Evolutionary conservation across 2,329 filamentous ascomycete genomes (phyloP), one percentile per base, ranked within the genome.

Genomic region (Aureobasidium sp.): DNA sequence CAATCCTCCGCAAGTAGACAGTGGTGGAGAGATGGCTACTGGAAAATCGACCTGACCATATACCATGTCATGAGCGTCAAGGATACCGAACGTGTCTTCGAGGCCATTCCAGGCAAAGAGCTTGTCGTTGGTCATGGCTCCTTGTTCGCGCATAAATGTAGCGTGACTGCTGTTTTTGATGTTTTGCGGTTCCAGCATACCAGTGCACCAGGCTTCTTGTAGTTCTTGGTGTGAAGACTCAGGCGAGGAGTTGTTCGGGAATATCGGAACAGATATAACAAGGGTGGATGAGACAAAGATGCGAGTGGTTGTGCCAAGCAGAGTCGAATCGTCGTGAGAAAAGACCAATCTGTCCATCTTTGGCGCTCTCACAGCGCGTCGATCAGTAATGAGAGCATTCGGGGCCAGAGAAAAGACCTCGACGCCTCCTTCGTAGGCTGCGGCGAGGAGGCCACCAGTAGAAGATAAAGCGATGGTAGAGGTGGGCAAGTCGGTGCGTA

Each of bases 391-490:
- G 22, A 73, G 66, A 8, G 84, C 85, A 61, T 79, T 83, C 2
- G 86, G 78, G 61, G 83, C 83, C 36, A 96, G 75, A 7, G 90
- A 89, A 55, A 89, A 88, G 0, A 96, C 88, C 73, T 96, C 91
- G 63, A 96, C 91, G 9, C 89, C 89, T 51, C 89, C 88, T 71
- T 93, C 87, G 72, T 92, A 96, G 6, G 91, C 90, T 31, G 90
- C 87, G n/a, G 91, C 91, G 52, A 96, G 76, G 4, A 96, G 87
- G 27, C 86, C 86, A 42, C 90, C 90, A 63, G 86, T 89, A 1
- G 90, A 89, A 0, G 91, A 92, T 34, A 96, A 76, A 14, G 89
- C 86, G 68, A 96, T 90, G 29, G 90, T 86, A 60, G 87, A 84
- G 5, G 91, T 90, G 42, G 84, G 83, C 71, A 93, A 87, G 68